A percentile compares a stretch with the other conserved stretches of the same genome.
phyloP scores from a whole-genome alignment of 768 basidiomycete species.

The Suillus weaverae region DNA sequence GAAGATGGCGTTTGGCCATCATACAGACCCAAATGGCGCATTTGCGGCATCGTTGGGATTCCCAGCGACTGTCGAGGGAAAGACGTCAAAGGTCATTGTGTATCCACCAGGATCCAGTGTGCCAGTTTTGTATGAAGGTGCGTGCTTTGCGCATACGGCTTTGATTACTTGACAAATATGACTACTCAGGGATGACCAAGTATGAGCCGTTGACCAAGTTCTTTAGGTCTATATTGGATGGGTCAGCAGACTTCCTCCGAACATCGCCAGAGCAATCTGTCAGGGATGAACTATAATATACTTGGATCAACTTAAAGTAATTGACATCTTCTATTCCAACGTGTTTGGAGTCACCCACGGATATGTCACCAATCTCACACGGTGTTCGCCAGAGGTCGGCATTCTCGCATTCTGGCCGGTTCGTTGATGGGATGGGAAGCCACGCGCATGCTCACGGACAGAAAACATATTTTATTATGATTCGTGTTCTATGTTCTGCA shows the following conservation, averaged over 20 bases:
- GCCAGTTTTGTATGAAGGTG: conserved; percentile 70
- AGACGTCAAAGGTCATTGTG: conserved; percentile 66
- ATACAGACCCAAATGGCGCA: conserved; percentile 65
- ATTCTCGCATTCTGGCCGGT: neutral
- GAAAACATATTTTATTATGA: conserved; percentile 1
- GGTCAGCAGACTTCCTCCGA: conserved; percentile 55
- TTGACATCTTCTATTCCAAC: neutral
- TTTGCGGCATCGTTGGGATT: conserved; percentile 60
- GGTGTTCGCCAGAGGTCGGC: neutral
- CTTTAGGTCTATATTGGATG: conserved; percentile 70
- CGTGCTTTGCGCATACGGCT: conserved; percentile 8
- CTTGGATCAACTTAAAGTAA: neutral
- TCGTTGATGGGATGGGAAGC: neutral
- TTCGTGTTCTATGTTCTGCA: neutral
- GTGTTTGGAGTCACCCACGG: neutral
- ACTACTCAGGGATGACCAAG: conserved; percentile 60
- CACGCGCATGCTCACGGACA: neutral
- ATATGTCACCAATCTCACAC: conserved; percentile 1
- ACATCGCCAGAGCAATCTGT: conserved; percentile 38
- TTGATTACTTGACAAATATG: conserved; percentile 4
- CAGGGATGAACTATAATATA: conserved; percentile 30
- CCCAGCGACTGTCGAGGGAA: conserved; percentile 49
- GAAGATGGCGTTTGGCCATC: conserved; percentile 59
- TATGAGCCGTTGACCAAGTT: conserved; percentile 72
- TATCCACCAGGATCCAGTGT: conserved; percentile 62